Evolutionary conservation across 805 yeast genomes (phyloP).

Genomic region (Priceomyces fermenticarens): DNA sequence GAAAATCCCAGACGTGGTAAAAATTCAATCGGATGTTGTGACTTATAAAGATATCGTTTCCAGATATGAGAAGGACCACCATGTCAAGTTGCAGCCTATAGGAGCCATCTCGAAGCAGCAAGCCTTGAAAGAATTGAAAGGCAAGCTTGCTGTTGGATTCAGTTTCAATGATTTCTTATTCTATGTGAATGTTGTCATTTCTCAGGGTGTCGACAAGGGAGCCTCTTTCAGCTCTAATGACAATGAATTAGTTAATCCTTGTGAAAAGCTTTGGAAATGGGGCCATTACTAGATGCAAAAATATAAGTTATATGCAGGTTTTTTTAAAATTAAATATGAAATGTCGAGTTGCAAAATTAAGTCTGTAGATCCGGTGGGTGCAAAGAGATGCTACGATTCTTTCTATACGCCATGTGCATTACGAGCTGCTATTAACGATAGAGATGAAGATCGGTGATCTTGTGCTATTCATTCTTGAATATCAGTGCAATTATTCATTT

Average conservation of each 20-base stretch:
- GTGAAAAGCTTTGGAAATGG: slow-evolving; percentile 38
- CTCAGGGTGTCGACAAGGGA: slow-evolving; percentile 45
- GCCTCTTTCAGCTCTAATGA: slow-evolving; percentile 18
- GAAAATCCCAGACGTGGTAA: slow-evolving; percentile 41
- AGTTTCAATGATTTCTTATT: slow-evolving; percentile 28
- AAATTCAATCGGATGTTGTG: slow-evolving; percentile 39
- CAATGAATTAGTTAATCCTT: slow-evolving; percentile 36
- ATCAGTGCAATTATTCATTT: too few species aligned
- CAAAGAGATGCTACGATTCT: too few species aligned
- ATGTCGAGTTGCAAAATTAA: too few species aligned
- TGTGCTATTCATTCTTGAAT: too few species aligned
- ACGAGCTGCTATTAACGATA: too few species aligned
- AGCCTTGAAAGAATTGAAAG: slow-evolving; percentile 26
- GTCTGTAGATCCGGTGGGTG: too few species aligned
- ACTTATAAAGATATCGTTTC: slow-evolving; percentile 36
- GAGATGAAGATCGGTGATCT: too few species aligned
- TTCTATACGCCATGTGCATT: too few species aligned
- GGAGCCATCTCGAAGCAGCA: slow-evolving; percentile 26
- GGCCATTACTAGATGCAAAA: slow-evolving; percentile 13
- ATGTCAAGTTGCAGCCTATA: slow-evolving; percentile 29
- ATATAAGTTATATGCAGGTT: too few species aligned
- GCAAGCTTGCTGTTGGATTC: slow-evolving; percentile 27
- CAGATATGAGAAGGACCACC: slow-evolving; percentile 38
- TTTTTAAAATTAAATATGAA: too few species aligned
- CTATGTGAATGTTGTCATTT: slow-evolving; percentile 30